Conservation (phyloP, 2,329 filamentous ascomycete species). For the Penicillium sp. region DNA sequence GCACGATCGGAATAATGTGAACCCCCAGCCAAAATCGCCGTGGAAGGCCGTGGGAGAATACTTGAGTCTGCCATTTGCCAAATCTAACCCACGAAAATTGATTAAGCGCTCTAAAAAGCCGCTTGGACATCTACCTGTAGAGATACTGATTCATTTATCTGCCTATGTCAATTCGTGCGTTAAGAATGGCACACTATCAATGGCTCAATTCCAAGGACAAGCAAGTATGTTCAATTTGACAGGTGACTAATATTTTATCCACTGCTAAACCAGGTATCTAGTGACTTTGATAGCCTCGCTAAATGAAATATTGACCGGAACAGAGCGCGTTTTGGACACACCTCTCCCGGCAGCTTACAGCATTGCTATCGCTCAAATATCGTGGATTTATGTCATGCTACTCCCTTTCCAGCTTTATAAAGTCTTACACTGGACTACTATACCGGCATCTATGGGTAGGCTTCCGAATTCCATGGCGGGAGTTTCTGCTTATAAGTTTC, state of each 20-base stretch:
- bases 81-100: conserved; percentile 76
- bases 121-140: conserved; percentile 78
- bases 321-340: conserved; percentile 79
- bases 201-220: conserved; percentile 43
- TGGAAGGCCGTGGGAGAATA: conserved; percentile 73
- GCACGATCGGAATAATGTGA: conserved; percentile 45
- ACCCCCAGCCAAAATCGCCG: conserved; percentile 50
- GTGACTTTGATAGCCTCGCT: conserved; percentile 66
- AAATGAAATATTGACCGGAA: conserved; percentile 73
- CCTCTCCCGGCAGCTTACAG: conserved; percentile 82
- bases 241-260: not conserved
- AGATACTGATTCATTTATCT: conserved; percentile 75
- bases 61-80: conserved; percentile 75
- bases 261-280: conserved; percentile 22
- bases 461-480: not conserved
- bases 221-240: conserved; percentile 34
- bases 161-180: conserved; percentile 68
- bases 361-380: conserved; percentile 84
- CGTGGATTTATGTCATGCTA: conserved; percentile 79
- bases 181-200: conserved; percentile 41
- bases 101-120: conserved; percentile 74
- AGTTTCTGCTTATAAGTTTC: not conserved
- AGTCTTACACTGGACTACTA: conserved; percentile 71
- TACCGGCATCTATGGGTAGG: conserved; percentile 67
- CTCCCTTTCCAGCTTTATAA: conserved; percentile 79